Percentiles rank a stretch among this genome's conserved stretches.
These are phyloP conservation scores for Leccinum subgranulosum DNA, from an alignment of 768 basidiomycete genomes.

Conservation along the genomic window DNA sequence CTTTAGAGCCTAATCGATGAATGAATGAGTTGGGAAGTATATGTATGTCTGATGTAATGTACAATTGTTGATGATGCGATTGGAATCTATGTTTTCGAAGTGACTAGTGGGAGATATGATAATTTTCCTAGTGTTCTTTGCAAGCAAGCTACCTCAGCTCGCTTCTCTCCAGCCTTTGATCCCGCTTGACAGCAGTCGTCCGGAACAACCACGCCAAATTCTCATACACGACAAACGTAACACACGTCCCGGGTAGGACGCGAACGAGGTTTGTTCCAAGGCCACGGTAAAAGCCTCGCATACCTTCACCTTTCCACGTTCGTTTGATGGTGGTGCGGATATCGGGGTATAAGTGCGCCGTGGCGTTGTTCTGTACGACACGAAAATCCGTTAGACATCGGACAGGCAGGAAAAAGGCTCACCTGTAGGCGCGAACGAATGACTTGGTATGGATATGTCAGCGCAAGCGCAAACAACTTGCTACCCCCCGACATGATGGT, in stretches of 20 bases:
- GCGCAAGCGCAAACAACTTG: constrained; percentile 76
- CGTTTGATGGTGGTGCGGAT: constrained; percentile 78
- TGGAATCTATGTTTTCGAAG: background rate
- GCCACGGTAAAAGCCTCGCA: constrained; percentile 90
- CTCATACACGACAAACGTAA: constrained; percentile 98
- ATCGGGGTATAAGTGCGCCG: constrained; percentile 68
- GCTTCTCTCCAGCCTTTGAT: constrained; percentile 17
- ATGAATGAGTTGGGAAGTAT: no score
- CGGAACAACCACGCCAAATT: constrained; percentile 82
- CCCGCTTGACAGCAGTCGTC: constrained; percentile 57
- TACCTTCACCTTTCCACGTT: constrained; percentile 79
- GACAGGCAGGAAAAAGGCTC: constrained; percentile 12
- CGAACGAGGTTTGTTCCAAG: constrained; percentile 91
- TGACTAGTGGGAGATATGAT: constrained; percentile 8
- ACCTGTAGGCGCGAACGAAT: constrained; percentile 93
- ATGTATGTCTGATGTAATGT: constrained; percentile 6
- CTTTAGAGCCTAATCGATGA: no score
- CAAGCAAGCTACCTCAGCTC: background rate
- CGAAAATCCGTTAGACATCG: background rate
- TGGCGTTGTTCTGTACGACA: constrained; percentile 58
- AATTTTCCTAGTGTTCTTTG: background rate
- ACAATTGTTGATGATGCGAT: constrained; percentile 4
- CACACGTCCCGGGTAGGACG: constrained; percentile 94
- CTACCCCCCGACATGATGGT: constrained; percentile 89
- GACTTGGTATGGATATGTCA: constrained; percentile 98